Evolutionary conservation across 805 yeast species (phyloP).

Genomic region (Pichia phayaonensis): DNA sequence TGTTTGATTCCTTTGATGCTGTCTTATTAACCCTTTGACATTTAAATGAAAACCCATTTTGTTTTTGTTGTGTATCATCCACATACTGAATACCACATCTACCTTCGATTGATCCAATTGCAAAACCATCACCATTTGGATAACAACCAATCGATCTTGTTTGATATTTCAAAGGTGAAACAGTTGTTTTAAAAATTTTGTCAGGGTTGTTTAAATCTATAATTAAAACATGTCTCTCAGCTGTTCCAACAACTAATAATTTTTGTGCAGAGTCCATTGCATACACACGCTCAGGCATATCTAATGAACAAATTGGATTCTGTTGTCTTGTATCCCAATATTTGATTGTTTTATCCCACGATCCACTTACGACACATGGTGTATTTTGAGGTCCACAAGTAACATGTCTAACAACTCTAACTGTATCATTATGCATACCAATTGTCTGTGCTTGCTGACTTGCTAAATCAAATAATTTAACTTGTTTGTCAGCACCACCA

Average conservation of each 20-base stretch:
- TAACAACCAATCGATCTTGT: slow-evolving; percentile 77
- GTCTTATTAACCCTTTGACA: slow-evolving; percentile 79
- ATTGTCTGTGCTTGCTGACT: slow-evolving; percentile 77
- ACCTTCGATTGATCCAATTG: slow-evolving; percentile 90
- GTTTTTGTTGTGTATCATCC: slow-evolving; percentile 69
- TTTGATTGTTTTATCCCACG: slow-evolving; percentile 92
- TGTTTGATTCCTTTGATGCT: slow-evolving; percentile 48
- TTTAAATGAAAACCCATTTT: slow-evolving; percentile 79
- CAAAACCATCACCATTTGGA: slow-evolving; percentile 89
- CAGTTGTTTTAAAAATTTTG: slow-evolving; percentile 61
- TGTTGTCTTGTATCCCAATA: slow-evolving; percentile 93
- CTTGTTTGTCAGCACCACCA: slow-evolving; percentile 89
- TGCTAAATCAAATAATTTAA: slow-evolving; percentile 72
- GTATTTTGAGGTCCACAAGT: slow-evolving; percentile 80
- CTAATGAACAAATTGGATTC: slow-evolving; percentile 72
- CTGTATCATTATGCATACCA: slow-evolving; percentile 81
- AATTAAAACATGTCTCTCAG: slow-evolving; percentile 74
- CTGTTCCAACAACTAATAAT: slow-evolving; percentile 86
- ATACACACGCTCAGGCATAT: slow-evolving; percentile 85
- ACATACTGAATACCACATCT: slow-evolving; percentile 92
- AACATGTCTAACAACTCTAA: slow-evolving; percentile 65
- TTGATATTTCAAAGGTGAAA: slow-evolving; percentile 84
- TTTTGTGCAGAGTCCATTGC: slow-evolving; percentile 79
- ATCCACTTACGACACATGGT: slow-evolving; percentile 80
- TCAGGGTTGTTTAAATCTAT: slow-evolving; percentile 81